Conservation (phyloP, 371 early-diverging fungal species). For the Mucor sp. region DNA sequence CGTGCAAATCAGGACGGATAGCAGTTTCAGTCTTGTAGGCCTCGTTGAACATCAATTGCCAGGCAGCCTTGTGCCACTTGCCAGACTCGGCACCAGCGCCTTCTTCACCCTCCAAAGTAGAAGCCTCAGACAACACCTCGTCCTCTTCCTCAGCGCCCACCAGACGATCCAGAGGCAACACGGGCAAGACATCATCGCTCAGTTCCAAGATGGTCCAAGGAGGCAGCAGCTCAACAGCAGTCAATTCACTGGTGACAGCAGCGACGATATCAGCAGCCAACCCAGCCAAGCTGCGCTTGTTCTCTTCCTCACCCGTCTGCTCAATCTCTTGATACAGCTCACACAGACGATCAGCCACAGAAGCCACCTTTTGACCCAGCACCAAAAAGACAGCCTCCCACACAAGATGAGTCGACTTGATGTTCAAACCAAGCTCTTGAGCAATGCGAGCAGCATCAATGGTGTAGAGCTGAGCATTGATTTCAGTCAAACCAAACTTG, state of each 20-base stretch:
- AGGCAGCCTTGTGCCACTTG: conserved; percentile 67
- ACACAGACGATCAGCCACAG: conserved; percentile 23
- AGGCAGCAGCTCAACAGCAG: conserved; percentile 47
- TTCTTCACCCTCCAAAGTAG: conserved; percentile 44
- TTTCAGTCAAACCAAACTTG: conserved; percentile 59
- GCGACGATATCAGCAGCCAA: conserved; percentile 27
- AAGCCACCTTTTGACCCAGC: conserved; percentile 21
- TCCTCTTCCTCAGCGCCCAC: conserved; percentile 41
- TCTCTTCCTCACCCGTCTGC: conserved; percentile 13
- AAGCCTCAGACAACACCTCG: conserved; percentile 29
- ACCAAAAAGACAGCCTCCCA: conserved; percentile 66
- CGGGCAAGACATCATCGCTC: conserved; percentile 37
- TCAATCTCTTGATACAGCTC: conserved; percentile 36
- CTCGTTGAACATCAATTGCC: conserved; percentile 81
- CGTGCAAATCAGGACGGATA: conserved; percentile 69
- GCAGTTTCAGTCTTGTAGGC: conserved; percentile 60
- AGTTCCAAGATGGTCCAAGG: conserved; percentile 58
- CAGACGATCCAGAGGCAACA: conserved; percentile 36
- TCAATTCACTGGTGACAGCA: conserved; percentile 33
- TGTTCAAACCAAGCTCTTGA: conserved; percentile 63
- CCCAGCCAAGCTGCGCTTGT: conserved; percentile 27
- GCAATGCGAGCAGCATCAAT: conserved; percentile 70
- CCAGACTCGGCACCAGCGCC: conserved; percentile 45
- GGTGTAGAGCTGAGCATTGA: conserved; percentile 61
- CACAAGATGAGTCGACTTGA: conserved; percentile 47